phyloP scores from a whole-genome alignment of 1,139 yeast genomes.

The Trichomonascaceae sp. region DNA sequence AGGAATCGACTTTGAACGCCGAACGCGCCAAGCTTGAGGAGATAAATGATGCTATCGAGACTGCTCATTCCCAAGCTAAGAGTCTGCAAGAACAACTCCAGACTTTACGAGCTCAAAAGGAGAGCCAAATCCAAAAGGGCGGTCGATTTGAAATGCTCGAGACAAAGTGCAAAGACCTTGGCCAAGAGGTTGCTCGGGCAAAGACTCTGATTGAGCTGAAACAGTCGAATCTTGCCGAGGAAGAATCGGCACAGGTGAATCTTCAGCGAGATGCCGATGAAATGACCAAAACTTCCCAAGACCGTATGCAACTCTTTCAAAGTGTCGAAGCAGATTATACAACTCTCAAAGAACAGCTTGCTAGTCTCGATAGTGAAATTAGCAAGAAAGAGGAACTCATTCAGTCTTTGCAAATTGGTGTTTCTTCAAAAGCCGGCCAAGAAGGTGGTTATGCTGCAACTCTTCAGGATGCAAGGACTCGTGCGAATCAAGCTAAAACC shows the following conservation, averaged over 20 bases:
- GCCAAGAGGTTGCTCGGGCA: slow-evolving; percentile 64
- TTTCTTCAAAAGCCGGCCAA: slow-evolving; percentile 73
- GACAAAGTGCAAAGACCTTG: slow-evolving; percentile 46
- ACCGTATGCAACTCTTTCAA: slow-evolving; percentile 22
- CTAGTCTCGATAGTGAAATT: slow-evolving; percentile 44
- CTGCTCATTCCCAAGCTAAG: slow-evolving; percentile 44
- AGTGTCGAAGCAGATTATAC: slow-evolving; percentile 39
- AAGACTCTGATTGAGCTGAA: slow-evolving; percentile 58
- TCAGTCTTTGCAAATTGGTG: slow-evolving; percentile 83
- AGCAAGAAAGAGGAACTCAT: slow-evolving; percentile 70
- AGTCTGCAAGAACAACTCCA: slow-evolving; percentile 59
- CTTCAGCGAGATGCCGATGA: slow-evolving; percentile 24
- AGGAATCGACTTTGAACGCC: slow-evolving; percentile 30
- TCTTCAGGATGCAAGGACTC: slow-evolving; percentile 57
- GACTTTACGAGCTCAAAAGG: slow-evolving; percentile 49
- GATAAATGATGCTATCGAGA: slow-evolving; percentile 29
- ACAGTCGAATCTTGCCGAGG: slow-evolving; percentile 49
- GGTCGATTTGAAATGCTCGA: slow-evolving; percentile 60
- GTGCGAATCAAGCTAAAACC: slow-evolving; percentile 50
- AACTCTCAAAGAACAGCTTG: slow-evolving; percentile 40
- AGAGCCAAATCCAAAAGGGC: slow-evolving; percentile 56
- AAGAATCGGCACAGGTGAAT: slow-evolving; percentile 27
- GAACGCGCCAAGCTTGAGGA: slow-evolving; percentile 35
- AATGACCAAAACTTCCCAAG: slow-evolving; percentile 9
- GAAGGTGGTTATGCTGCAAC: slow-evolving; percentile 80